These are phyloP conservation scores for Wickerhamiella nectarea DNA, from an alignment of 805 yeast genomes.

Conservation along the genomic window DNA sequence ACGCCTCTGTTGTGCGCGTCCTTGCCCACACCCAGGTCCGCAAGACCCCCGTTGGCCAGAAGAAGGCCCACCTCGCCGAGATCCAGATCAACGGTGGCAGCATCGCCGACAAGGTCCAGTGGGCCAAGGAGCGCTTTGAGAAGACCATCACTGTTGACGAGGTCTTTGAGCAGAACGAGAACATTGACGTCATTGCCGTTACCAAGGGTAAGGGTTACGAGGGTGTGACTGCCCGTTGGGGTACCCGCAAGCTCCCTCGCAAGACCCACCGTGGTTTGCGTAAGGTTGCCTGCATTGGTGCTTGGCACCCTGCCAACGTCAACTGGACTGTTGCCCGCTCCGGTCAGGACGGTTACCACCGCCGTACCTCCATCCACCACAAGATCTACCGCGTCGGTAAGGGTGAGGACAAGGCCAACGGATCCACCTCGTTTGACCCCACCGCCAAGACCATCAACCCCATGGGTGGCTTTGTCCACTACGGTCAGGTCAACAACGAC, in stretches of 20 bases:
- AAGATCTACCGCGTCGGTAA: conserved; percentile 98
- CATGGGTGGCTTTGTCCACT: conserved; percentile 99
- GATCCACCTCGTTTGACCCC: conserved; percentile 97
- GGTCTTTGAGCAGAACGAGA: conserved; percentile 97
- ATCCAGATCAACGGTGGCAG: conserved; percentile 99
- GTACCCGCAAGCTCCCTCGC: conserved; percentile 99
- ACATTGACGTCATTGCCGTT: conserved; percentile 96
- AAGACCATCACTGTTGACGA: conserved; percentile 92
- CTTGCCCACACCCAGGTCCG: conserved; percentile 98
- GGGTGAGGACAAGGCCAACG: conserved; percentile 87
- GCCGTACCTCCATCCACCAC: conserved; percentile 99
- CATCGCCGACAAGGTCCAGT: conserved; percentile 88
- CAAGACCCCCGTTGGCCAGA: conserved; percentile 97
- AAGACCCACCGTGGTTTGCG: conserved; percentile 99
- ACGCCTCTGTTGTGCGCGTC: conserved; percentile 97
- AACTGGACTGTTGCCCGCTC: conserved; percentile 99
- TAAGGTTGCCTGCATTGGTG: conserved; percentile 99
- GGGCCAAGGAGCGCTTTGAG: conserved; percentile 98
- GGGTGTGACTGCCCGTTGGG: conserved; percentile 99
- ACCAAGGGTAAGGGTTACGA: conserved; percentile 99
- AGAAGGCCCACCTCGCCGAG: conserved; percentile 99
- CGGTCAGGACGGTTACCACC: conserved; percentile 99
- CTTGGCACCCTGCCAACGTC: conserved; percentile 99
- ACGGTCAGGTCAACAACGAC: conserved; percentile 97
- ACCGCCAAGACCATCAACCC: conserved; percentile 99